A percentile compares a stretch with the other conserved stretches of the same genome.
phyloP scores from a whole-genome alignment of 352 stramenopile species.

The Pythium vanterpoolii region DNA sequence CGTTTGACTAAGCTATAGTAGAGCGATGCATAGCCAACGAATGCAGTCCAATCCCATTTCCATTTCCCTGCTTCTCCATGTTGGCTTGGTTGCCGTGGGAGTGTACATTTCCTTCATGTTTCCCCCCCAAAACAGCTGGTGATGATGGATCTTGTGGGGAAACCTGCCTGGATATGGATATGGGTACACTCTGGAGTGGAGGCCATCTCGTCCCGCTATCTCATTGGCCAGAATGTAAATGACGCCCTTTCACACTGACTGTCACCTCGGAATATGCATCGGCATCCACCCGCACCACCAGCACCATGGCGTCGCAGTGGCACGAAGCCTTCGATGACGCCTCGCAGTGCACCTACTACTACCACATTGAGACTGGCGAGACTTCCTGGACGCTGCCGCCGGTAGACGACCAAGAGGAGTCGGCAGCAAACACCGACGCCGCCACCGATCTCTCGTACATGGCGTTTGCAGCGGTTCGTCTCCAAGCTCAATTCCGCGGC shows the following conservation, averaged over 20 bases:
- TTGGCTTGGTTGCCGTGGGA: not conserved
- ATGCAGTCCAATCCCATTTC: not conserved
- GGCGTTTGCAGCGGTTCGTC: slow-evolving; percentile 36
- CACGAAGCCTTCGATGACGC: slow-evolving; percentile 59
- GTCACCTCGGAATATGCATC: not conserved
- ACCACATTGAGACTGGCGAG: slow-evolving; percentile 61
- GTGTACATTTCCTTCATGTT: not conserved
- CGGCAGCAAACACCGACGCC: too few relatives aligned
- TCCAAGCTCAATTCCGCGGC: slow-evolving; percentile 53
- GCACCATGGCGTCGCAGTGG: slow-evolving; percentile 29
- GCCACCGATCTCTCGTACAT: slow-evolving; percentile 47
- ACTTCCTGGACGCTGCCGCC: slow-evolving; percentile 58
- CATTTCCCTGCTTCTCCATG: not conserved
- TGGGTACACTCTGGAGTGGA: not conserved
- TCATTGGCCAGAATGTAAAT: too few relatives aligned
- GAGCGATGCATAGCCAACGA: not conserved
- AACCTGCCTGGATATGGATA: not conserved
- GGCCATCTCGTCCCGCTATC: not conserved
- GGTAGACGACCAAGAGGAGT: slow-evolving; percentile 1
- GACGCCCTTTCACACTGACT: too few relatives aligned
- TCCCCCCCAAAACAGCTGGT: not conserved
- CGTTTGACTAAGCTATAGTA: too few relatives aligned
- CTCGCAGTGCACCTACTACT: slow-evolving; percentile 70
- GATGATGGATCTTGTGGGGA: not conserved
- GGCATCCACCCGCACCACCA: too few relatives aligned